Evolutionary conservation across 768 basidiomycete species (phyloP), one percentile per base, ranked within the genome.

Genomic region (Crucibulum laeve): DNA sequence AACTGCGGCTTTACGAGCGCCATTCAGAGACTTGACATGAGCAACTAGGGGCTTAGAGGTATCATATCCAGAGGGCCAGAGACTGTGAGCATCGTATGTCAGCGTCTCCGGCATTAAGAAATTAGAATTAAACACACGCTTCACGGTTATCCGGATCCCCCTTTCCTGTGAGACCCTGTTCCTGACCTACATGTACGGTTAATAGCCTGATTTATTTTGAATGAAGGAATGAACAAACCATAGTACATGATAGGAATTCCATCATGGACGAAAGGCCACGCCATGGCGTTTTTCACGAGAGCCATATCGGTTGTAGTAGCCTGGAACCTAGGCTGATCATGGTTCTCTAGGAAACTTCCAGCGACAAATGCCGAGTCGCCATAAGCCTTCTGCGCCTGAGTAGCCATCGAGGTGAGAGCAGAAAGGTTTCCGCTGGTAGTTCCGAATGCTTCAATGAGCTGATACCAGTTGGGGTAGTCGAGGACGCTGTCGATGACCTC

Each of bases 321-420:
- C 43, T 69, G 76, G 75, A 52, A 82, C 41, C 84, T 73, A 5
- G 80, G 75, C 28, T 82, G 55, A 51, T 86, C 82, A 49, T 84
- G 82, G 53, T 85, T 84, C 64, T 85, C 84, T 5, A 86, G 58
- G 67, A 86, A 85, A 40, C 80, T 79, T 4, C 84, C 84, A n/a
- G 58, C 51, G 11, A 77, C 65, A 35, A 57, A 59, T 4, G 53
- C 34, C 3, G 58, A 56, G 32, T 59, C 68, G 51, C 73, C 62
- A 58, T 73, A 76, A 39, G 64, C 57, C 38, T 60, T 47, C 55
- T 81, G 72, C 8, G 73, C 62, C 42, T 69, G 64, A 25, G 46
- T 44, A 23, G 55, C 50, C n/a, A 52, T 25, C 23, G 54, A 47
- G 4, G 50, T 35, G 6, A 68, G 42, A 2, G 52, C 58, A 24